A percentile compares a stretch with the other conserved stretches of the same genome.
Evolutionary conservation across 768 basidiomycete species (phyloP).

Genomic region (Termitomyces sp.): DNA sequence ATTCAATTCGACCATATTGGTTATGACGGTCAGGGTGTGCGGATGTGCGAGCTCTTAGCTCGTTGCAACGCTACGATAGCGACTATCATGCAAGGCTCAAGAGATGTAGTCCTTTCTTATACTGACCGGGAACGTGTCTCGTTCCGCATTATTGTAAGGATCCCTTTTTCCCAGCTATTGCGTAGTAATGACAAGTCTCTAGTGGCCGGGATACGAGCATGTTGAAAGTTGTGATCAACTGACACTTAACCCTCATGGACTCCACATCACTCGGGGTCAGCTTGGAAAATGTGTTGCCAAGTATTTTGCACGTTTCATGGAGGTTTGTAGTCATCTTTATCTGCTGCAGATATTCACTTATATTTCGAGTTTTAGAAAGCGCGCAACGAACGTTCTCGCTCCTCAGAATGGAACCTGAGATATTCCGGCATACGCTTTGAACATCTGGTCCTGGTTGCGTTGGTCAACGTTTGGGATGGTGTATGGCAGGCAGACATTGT

Average conservation of each 20-base stretch:
- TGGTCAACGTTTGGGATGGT: slow-evolving; percentile 7
- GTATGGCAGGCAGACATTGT: slow-evolving; percentile 10
- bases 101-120: slow-evolving; percentile 33
- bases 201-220: slow-evolving; percentile 50
- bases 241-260: slow-evolving; percentile 22
- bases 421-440: slow-evolving; percentile 26
- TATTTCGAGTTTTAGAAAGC: neutral
- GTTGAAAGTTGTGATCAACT: slow-evolving; percentile 32
- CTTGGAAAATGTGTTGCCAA: slow-evolving; percentile 33
- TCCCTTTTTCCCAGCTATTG: neutral
- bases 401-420: slow-evolving; percentile 29
- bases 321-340: slow-evolving; percentile 2
- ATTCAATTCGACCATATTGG: slow-evolving; percentile 39
- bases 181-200: neutral
- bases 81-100: slow-evolving; percentile 33
- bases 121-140: slow-evolving; percentile 27
- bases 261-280: slow-evolving; percentile 39
- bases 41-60: slow-evolving; percentile 39
- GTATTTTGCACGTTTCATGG: slow-evolving; percentile 32
- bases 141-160: slow-evolving; percentile 33
- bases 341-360: neutral
- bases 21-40: slow-evolving; percentile 36
- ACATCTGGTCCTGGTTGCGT: slow-evolving; percentile 1
- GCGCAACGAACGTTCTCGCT: neutral
- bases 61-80: slow-evolving; percentile 29